Percentiles rank a stretch among this genome's conserved stretches.
Evolutionary conservation across 768 basidiomycete genomes (phyloP).

Genomic region (Lentinula aciculospora): DNA sequence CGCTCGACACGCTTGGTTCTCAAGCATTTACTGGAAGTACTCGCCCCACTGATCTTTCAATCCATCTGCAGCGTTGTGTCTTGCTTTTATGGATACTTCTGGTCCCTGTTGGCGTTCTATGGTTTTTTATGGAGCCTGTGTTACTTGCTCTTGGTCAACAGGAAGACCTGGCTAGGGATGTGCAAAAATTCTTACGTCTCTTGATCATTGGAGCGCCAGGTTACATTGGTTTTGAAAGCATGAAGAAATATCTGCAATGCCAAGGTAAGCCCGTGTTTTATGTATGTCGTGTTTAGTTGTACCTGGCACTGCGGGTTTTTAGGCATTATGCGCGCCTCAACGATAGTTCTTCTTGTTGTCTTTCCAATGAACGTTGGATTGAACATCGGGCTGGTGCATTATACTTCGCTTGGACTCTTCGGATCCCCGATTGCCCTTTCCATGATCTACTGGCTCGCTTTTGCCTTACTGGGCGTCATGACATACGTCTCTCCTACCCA

Average conservation of each 20-base stretch:
- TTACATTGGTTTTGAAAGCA: slow-evolving; percentile 69
- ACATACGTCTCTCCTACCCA: slow-evolving; percentile 49
- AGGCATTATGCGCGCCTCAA: slow-evolving; percentile 77
- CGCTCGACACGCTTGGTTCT: slow-evolving; percentile 73
- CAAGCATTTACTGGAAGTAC: slow-evolving; percentile 67
- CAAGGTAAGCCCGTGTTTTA: slow-evolving; percentile 41
- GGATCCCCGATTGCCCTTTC: slow-evolving; percentile 67
- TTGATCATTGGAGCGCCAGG: slow-evolving; percentile 63
- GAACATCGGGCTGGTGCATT: slow-evolving; percentile 57
- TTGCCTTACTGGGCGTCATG: slow-evolving; percentile 44
- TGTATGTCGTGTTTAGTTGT: not conserved
- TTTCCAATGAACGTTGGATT: slow-evolving; percentile 62
- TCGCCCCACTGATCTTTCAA: slow-evolving; percentile 56
- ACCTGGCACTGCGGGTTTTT: not conserved
- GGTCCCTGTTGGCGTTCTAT: slow-evolving; percentile 55
- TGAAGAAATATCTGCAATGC: slow-evolving; percentile 78
- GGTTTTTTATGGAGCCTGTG: slow-evolving; percentile 61
- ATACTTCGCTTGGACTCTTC: slow-evolving; percentile 55
- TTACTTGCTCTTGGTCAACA: slow-evolving; percentile 62
- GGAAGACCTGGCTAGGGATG: slow-evolving; percentile 46
- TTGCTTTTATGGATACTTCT: slow-evolving; percentile 59
- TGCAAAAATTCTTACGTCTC: slow-evolving; percentile 61
- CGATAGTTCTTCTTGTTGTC: slow-evolving; percentile 53
- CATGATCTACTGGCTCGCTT: slow-evolving; percentile 65
- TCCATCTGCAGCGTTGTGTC: slow-evolving; percentile 69